These are phyloP conservation scores for Entophlyctis luteolus DNA, from an alignment of 192 early-diverging fungal species.

Conservation along the genomic window DNA sequence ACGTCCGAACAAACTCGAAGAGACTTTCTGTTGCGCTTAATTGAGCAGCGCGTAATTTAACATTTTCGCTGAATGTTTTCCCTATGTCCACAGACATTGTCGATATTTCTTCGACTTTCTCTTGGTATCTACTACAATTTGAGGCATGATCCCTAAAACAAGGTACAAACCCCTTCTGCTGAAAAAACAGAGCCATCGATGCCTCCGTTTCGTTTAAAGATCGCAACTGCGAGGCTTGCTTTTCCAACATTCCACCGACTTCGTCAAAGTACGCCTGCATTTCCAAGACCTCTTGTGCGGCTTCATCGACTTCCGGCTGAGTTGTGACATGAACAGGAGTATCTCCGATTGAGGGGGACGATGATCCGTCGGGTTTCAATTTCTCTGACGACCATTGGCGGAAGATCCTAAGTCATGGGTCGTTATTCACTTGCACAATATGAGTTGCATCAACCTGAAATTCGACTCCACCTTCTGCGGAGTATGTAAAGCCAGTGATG, in stretches of 20 bases:
- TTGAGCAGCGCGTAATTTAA: conserved; percentile 31
- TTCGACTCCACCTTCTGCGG: conserved; percentile 44
- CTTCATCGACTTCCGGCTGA: conserved; percentile 56
- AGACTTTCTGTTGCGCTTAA: conserved; percentile 36
- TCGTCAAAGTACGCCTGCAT: conserved; percentile 44
- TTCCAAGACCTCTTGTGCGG: conserved; percentile 39
- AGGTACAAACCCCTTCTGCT: conserved; percentile 50
- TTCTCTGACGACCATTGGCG: conserved; percentile 47
- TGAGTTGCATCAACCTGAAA: conserved; percentile 27
- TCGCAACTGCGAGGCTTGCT: conserved; percentile 34
- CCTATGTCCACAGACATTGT: conserved; percentile 40
- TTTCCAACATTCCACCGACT: conserved; percentile 38
- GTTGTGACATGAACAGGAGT: conserved; percentile 43
- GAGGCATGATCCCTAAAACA: too few relatives aligned
- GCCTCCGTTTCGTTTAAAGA: conserved; percentile 47
- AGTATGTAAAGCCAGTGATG: conserved; percentile 40
- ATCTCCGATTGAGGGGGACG: too few relatives aligned
- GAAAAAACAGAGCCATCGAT: conserved; percentile 48
- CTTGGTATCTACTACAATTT: conserved; percentile 36
- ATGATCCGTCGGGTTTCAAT: conserved; percentile 27
- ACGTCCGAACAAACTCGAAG: conserved; percentile 41
- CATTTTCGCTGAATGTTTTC: conserved; percentile 30
- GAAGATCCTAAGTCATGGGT: conserved; percentile 36
- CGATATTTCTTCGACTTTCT: conserved; percentile 36
- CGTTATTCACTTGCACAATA: neutral